Evolutionary conservation across 129 eudicot genomes (phyloP), one percentile per base, ranked within the genome.

Genomic region (Chrysanthemum lavandulifolium): DNA sequence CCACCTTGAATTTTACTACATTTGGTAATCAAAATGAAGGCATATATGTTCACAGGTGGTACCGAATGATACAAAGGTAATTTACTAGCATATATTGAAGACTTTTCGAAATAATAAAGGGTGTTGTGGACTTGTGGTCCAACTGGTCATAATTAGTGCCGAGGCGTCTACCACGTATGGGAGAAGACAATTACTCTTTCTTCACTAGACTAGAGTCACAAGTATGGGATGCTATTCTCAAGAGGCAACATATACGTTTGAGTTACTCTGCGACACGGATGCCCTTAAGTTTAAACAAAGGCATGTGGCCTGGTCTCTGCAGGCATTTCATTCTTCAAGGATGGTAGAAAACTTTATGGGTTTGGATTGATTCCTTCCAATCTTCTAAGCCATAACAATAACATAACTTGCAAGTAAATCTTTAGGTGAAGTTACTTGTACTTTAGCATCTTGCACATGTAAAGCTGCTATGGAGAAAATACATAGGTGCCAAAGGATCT

Each of bases 401-500:
- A 21, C 18, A 57, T 10, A 31, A 62, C 14, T 16, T 5, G 67
- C 45, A 29, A 25, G 7, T 61, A 27, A 29, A 29, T 23, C 8
- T 65, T 65, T 65, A 19, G 56, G 64, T 40, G 43, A 31, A 19
- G 54, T 53, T 74, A 4, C 47, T 54, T 23, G 67, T 29, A 31
- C 67, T 59, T 58, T 76, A 56, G 80, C 45, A 76, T 76, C 67
- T 76, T 76, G 80, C 73, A 67, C 74, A 76, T 67, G 61, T 58
- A 36, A 76, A 67, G 73, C 73, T 76, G 60, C 58, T 56, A 62
- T 4, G 49, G 67, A 25, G 4, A 25, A 61, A 61, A 27, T 31
- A 56, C 21, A 47, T 5, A 49, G 49, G 45, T 60, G 33, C 79
- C 67, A 75, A 65, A 65, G 57, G 8, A 75, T 56, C 13, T 55